Evolutionary conservation across 139 green algal genomes (phyloP), one percentile per base, ranked within the genome.

Genomic region (Coelastrella sp.): DNA sequence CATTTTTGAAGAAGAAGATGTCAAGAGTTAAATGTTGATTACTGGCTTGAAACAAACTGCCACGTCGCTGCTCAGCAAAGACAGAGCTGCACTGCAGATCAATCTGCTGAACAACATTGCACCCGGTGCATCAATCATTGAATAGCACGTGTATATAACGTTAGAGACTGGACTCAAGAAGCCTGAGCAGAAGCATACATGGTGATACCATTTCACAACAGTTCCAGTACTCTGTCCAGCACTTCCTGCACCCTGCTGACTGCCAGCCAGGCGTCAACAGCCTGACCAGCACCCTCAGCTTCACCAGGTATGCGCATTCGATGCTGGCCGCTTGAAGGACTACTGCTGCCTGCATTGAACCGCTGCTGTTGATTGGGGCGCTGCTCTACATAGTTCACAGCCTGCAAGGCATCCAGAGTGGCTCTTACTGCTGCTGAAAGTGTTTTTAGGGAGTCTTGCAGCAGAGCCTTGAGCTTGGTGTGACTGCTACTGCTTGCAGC

Each of bases 201-300:
- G 32, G 32, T 47, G 32, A 47, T 47, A 47, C 32, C 75, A 60
- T 16, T 47, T 89, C 16, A 81, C 58, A 90, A 19, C 73, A 90
- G 85, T 5, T 90, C 85, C 19, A 83, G 59, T 73, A 90, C 85
- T n/a, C 85, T 66, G 58, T 77, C 73, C 58, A 90, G 73, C 57
- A 90, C 85, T 77, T 90, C 85, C 22, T 90, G 73, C 74, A 90
- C 73, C 58, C 85, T 76, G 59, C 74, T 84, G 6, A 90, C 73
- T 77, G 85, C 85, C 73, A 90, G 59, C 85, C 85, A 90, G 4
- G 85, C 85, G 68, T 90, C 85, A 17, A 90, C 85, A 65, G 73
- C 73, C 7, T 84, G 85, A 6, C 85, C 85, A 64, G 58, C n/a
- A 22, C 85, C 85, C 56, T 32, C 16, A 22, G 85, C 85, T 66